Evolutionary conservation across 139 green algal genomes (phyloP).

Genomic region (Eudorina sp.): DNA sequence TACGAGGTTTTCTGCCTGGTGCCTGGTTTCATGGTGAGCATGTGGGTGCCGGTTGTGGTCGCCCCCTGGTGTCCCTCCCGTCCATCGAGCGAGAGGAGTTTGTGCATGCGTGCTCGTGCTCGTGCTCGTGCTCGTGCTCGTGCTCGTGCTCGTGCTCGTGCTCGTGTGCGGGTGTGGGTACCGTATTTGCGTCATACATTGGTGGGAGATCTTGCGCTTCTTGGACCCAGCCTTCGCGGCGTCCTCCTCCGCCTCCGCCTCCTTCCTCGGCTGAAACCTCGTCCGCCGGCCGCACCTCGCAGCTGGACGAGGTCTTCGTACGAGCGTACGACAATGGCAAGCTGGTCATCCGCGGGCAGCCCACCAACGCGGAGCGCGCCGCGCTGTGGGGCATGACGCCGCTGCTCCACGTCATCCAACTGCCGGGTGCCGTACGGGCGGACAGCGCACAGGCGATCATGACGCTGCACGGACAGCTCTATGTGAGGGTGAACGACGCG

Average conservation of each 20-base stretch:
- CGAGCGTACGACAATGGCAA: conserved; percentile 27
- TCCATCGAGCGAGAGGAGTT: too few species aligned
- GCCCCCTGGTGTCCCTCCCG: too few species aligned
- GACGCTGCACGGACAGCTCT: conserved; percentile 49
- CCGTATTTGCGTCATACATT: too few species aligned
- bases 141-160: too few species aligned
- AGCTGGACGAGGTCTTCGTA: conserved; percentile 39
- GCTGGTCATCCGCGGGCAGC: conserved; percentile 14
- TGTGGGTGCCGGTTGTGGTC: too few species aligned
- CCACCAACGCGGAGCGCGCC: not conserved
- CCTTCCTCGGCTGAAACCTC: not conserved
- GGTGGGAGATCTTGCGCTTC: too few species aligned
- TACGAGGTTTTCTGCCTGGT: conserved; percentile 43
- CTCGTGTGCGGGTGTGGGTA: too few species aligned
- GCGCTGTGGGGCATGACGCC: not conserved
- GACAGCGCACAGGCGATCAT: conserved; percentile 34
- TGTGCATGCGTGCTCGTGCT: too few species aligned
- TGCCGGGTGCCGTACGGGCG: conserved; percentile 1
- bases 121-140: too few species aligned
- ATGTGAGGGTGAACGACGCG: conserved; percentile 19
- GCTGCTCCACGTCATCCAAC: not conserved
- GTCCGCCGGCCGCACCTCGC: too few species aligned
- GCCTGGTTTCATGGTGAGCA: conserved; percentile 27
- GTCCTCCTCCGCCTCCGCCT: not conserved
- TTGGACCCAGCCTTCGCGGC: not conserved